Conservation (phyloP, 257 asterid genomes). For the Lavandula angustifolia region DNA sequence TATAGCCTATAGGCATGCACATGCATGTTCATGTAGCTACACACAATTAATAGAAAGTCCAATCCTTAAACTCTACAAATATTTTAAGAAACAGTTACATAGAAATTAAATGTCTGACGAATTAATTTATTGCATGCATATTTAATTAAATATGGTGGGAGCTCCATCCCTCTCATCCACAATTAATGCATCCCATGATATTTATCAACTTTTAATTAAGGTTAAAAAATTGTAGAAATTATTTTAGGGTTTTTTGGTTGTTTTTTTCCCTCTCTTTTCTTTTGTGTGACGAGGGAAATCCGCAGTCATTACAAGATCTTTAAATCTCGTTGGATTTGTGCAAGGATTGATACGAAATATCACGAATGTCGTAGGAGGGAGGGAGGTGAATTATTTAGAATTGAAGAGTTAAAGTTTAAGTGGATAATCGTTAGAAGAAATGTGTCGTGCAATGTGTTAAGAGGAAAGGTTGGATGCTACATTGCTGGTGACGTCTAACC, state of each 20-base stretch:
- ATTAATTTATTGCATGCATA: neutral
- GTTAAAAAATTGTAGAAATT: too few species aligned
- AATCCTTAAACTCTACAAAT: neutral
- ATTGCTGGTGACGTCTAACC: conserved; percentile 50
- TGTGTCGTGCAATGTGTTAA: conserved; percentile 29
- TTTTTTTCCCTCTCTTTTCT: too few species aligned
- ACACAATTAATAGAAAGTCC: neutral
- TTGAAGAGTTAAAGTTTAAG: conserved; percentile 9
- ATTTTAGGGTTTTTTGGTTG: too few species aligned
- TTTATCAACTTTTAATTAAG: neutral
- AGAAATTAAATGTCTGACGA: conserved; percentile 10
- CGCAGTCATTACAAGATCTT: too few species aligned
- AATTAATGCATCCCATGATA: conserved; percentile 27
- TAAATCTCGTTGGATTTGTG: too few species aligned
- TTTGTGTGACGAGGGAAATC: too few species aligned
- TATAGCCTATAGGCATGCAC: conserved; percentile 19
- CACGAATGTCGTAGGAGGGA: too few species aligned
- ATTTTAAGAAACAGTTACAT: conserved; percentile 1
- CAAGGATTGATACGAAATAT: too few species aligned
- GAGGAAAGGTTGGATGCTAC: conserved; percentile 30
- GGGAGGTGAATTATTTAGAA: neutral
- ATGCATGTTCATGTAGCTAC: neutral
- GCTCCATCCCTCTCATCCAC: conserved; percentile 32
- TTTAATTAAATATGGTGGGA: conserved; percentile 12
- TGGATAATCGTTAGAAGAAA: conserved; percentile 17